Base-by-base conservation (phyloP, 2,329 filamentous ascomycete species). In the Polytolypa hystricis region DNA sequence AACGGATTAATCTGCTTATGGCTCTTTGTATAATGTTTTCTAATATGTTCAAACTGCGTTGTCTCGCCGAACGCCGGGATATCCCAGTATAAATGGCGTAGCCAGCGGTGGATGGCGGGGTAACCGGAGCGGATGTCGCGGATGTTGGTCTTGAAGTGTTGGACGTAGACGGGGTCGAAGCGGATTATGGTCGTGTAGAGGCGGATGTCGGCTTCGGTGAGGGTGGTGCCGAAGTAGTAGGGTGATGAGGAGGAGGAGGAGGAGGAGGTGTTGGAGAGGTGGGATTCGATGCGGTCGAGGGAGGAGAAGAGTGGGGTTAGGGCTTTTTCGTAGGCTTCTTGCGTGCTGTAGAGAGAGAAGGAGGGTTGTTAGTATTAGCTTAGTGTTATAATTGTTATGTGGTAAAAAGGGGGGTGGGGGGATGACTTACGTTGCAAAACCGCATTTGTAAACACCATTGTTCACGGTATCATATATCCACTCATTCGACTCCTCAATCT, bases 21-120 rank as follows among this genome's bases (percentile, higher is more conserved):
- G 45, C 71, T 76, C 64, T 74, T 76, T 2, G 75, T 79, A 54
- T 80, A 80, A 50, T 80, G 76, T 30, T 72, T 81, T 74, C 93
- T 95, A 66, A 96, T 96, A 64, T 98, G 91, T 58, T 93, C 75
- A 57, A 93, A 94, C 59, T 95, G 74, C 15, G 87, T 93, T 42
- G 86, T 91, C 35, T 82, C 74, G 44, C 67, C 66, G 64, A 93
- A 95, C 2, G 84, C 85, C 0, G 77, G 68, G 16, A 77, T 58
- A 47, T 80, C 79, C 86, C 86, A 94, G 66, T 94, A 95, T 49
- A 93, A 64, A 52, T 79, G 72, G 38, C 83, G 71, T 63, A 94
- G 60, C 86, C 87, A 95, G 41, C 64, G 66, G 65, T 95, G 84
- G 40, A 93, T 64, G 34, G 71, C 66, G 18, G 87, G 87, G 56